These are phyloP conservation scores for Ballota nigra DNA, from an alignment of 257 asterid genomes.

Conservation along the genomic window DNA sequence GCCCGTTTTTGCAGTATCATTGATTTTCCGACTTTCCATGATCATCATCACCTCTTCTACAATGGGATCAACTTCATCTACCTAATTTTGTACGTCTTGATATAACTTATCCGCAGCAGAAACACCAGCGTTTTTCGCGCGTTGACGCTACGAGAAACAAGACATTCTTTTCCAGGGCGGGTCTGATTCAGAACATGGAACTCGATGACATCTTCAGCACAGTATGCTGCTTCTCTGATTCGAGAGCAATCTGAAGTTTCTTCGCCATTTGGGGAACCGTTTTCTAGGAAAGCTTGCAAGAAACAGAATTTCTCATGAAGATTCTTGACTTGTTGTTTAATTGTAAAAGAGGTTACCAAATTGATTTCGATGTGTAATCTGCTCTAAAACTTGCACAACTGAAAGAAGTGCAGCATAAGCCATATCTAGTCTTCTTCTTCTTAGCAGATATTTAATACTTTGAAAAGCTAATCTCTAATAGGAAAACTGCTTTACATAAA, in stretches of 20 bases:
- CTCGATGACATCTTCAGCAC: slow-evolving; percentile 23
- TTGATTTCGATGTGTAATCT: not conserved
- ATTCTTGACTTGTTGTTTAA: slow-evolving; percentile 10
- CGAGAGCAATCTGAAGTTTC: not conserved
- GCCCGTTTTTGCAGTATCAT: not conserved
- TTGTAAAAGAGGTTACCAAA: not conserved
- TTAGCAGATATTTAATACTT: not conserved
- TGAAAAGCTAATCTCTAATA: not conserved
- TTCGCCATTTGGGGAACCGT: not conserved
- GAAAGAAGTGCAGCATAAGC: slow-evolving; percentile 25
- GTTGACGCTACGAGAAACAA: too few relatives aligned
- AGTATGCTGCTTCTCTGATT: slow-evolving; percentile 18
- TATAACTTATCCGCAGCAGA: not conserved
- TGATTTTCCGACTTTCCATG: too few relatives aligned
- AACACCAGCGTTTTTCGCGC: too few relatives aligned
- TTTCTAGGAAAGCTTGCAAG: slow-evolving; percentile 25
- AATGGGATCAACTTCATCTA: slow-evolving; percentile 14
- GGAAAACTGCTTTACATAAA: too few relatives aligned
- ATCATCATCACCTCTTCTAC: not conserved
- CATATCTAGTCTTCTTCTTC: not conserved
- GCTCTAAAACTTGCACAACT: slow-evolving; percentile 1
- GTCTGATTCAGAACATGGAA: too few relatives aligned
- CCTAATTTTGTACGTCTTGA: slow-evolving; percentile 4
- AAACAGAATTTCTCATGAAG: slow-evolving; percentile 15
- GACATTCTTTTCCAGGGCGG: too few relatives aligned